Evolutionary conservation across 2,329 filamentous ascomycete genomes (phyloP).

Genomic region (Colletotrichum sp.): DNA sequence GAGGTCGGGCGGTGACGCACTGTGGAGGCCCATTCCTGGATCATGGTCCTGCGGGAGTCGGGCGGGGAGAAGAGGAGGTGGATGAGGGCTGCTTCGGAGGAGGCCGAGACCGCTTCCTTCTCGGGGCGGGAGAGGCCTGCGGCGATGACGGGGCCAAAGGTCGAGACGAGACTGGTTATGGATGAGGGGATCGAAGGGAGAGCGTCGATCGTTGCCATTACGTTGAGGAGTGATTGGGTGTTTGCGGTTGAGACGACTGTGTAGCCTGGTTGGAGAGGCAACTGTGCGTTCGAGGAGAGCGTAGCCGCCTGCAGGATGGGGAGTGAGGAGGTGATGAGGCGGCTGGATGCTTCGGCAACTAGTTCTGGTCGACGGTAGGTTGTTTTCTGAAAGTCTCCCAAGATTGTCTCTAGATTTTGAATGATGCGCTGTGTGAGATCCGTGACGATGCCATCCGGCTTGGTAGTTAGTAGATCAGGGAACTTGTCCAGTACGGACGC

Average conservation of each 20-base stretch:
- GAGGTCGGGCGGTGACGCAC: conserved; percentile 38
- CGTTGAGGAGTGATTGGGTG: background rate
- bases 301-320: conserved; percentile 50
- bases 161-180: conserved; percentile 25
- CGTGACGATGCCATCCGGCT: background rate
- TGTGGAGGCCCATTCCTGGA: conserved; percentile 52
- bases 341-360: conserved; percentile 65
- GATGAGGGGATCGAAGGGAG: background rate
- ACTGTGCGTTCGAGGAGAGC: background rate
- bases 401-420: conserved; percentile 33
- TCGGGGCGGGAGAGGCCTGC: conserved; percentile 57
- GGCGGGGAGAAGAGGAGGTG: conserved; percentile 50
- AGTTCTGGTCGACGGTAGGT: conserved; percentile 67
- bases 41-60: conserved; percentile 38
- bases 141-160: conserved; percentile 38
- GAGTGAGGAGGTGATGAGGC: conserved; percentile 59
- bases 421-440: conserved; percentile 18
- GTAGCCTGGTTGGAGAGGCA: conserved; percentile 7
- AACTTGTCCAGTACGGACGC: conserved; percentile 60
- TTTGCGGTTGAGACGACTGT: conserved; percentile 24
- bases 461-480: conserved; percentile 33
- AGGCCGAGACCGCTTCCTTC: conserved; percentile 51
- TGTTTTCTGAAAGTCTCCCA: conserved; percentile 45
- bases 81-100: conserved; percentile 55
- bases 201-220: conserved; percentile 11